phyloP scores from a whole-genome alignment of 352 stramenopile genomes.

The Elongisporangium undulatum region DNA sequence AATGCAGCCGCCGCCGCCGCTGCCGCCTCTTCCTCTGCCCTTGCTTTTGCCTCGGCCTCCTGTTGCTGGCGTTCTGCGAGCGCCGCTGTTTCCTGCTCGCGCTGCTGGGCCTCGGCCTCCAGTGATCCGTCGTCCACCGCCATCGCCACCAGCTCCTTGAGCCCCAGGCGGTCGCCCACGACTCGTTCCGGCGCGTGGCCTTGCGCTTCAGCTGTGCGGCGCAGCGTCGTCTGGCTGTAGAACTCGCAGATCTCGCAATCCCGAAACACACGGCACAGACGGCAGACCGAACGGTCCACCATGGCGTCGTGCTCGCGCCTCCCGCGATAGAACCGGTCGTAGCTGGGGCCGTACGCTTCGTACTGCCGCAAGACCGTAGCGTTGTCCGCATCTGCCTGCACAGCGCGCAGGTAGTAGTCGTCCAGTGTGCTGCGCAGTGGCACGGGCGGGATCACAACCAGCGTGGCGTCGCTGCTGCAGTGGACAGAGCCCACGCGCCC shows the following conservation, averaged over 20 bases:
- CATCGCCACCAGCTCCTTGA: slow-evolving; percentile 50
- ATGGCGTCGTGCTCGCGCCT: slow-evolving; percentile 9
- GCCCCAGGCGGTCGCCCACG: slow-evolving; percentile 48
- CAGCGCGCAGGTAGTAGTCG: slow-evolving; percentile 85
- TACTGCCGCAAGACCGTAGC: slow-evolving; percentile 89
- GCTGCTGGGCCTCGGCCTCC: slow-evolving; percentile 38
- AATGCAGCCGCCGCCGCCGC: background rate
- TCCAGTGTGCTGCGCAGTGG: slow-evolving; percentile 52
- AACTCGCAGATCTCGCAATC: slow-evolving; percentile 89
- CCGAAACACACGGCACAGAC: slow-evolving; percentile 77
- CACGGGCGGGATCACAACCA: slow-evolving; percentile 78
- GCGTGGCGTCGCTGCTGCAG: slow-evolving; percentile 85
- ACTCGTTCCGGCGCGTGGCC: slow-evolving; percentile 17
- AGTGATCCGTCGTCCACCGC: slow-evolving; percentile 37
- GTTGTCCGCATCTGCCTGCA: slow-evolving; percentile 89
- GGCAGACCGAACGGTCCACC: slow-evolving; percentile 31
- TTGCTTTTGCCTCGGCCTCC: slow-evolving; percentile 1
- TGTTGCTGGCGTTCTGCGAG: slow-evolving; percentile 11
- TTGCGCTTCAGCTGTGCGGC: slow-evolving; percentile 9
- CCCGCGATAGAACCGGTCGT: slow-evolving; percentile 69
- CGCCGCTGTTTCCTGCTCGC: slow-evolving; percentile 7
- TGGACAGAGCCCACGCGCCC: slow-evolving; percentile 74
- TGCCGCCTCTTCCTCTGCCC: slow-evolving; percentile 3
- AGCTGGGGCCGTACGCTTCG: slow-evolving; percentile 77
- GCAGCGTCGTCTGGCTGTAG: slow-evolving; percentile 37